phyloP scores from a whole-genome alignment of 2,329 filamentous ascomycete genomes.

The Alternaria brassicae region DNA sequence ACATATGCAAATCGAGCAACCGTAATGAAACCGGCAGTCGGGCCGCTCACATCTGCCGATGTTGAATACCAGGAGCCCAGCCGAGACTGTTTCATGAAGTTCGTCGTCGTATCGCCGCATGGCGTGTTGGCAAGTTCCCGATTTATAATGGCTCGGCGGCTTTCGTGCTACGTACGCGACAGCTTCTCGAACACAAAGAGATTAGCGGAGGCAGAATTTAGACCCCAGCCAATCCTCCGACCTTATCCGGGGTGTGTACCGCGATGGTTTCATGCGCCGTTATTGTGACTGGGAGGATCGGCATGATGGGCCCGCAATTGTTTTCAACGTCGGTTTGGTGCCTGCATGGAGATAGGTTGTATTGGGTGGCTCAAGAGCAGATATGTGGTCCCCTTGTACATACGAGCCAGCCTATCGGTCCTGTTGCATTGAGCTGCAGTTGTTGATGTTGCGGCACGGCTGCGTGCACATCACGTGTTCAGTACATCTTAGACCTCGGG shows the following conservation, averaged over 20 bases:
- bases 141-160: slow-evolving; percentile 1
- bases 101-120: slow-evolving; percentile 5
- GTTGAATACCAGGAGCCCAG: neutral
- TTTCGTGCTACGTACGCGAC: neutral
- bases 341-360: neutral
- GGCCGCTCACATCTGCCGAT: slow-evolving; percentile 8
- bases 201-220: neutral
- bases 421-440: neutral
- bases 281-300: neutral
- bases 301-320: neutral
- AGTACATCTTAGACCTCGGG: neutral
- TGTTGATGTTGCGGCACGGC: neutral
- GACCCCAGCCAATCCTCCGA: neutral
- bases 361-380: neutral
- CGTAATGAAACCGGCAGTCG: slow-evolving; percentile 6
- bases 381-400: neutral
- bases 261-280: neutral
- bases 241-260: neutral
- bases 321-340: neutral
- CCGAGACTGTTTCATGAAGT: neutral
- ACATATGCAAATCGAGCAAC: neutral
- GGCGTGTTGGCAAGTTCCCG: neutral
- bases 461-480: neutral
- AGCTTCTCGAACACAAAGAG: neutral
- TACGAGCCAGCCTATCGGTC: neutral